Evolutionary conservation across 805 yeast species (phyloP).

Genomic region (Teunomyces aglyptinius): DNA sequence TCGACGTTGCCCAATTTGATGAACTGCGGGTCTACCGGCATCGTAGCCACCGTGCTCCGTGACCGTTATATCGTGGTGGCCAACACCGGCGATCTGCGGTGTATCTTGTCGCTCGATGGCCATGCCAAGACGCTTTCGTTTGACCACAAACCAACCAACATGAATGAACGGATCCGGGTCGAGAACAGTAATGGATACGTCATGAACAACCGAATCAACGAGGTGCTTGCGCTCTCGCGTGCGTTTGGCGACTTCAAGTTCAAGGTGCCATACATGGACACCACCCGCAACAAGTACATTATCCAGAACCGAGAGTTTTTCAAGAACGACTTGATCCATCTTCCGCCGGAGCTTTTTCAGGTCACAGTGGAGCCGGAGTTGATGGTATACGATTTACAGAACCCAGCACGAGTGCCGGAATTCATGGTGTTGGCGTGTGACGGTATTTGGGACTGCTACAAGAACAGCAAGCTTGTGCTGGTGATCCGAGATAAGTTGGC

Average conservation of each 20-base stretch:
- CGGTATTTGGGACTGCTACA: constrained; percentile 50
- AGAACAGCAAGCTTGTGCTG: constrained; percentile 52
- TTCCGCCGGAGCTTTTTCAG: constrained; percentile 44
- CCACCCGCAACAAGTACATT: constrained; percentile 29
- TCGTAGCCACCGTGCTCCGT: constrained; percentile 30
- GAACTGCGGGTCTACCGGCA: constrained; percentile 45
- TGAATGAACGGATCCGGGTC: constrained; percentile 44
- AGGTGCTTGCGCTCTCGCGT: constrained; percentile 41
- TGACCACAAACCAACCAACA: constrained; percentile 44
- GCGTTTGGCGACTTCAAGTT: constrained; percentile 47
- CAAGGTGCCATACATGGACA: constrained; percentile 37
- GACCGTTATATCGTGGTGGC: constrained; percentile 51
- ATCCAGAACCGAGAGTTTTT: constrained; percentile 19
- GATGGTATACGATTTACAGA: constrained; percentile 32
- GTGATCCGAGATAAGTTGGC: constrained; percentile 57
- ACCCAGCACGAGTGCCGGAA: constrained; percentile 24
- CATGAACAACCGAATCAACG: constrained; percentile 39
- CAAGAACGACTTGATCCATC: constrained; percentile 26
- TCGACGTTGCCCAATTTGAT: constrained; percentile 21
- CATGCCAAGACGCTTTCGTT: constrained; percentile 49
- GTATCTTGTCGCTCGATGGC: constrained; percentile 55
- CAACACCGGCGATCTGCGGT: constrained; percentile 76
- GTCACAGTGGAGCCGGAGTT: constrained; percentile 46
- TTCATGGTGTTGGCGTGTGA: constrained; percentile 44
- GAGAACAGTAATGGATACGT: constrained; percentile 42